A percentile compares a stretch with the other conserved stretches of the same genome.
Conservation (phyloP, 164 flowering plant genomes). For the Vitis rotundifolia region DNA sequence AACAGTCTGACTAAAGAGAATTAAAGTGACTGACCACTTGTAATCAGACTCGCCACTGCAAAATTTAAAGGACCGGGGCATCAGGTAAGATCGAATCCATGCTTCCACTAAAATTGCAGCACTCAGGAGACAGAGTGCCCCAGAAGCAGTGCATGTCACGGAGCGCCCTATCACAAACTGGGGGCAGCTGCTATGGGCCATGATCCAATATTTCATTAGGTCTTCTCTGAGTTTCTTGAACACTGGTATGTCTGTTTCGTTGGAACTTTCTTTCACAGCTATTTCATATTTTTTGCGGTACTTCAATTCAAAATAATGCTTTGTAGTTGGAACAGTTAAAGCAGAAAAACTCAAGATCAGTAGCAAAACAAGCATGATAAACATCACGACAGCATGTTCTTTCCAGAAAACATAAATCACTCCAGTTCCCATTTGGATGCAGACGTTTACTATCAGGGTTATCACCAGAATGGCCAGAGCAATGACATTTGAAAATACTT, state of each 20-base stretch:
- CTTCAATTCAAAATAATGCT: conserved; percentile 30
- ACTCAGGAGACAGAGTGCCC: conserved; percentile 50
- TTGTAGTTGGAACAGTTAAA: conserved; percentile 42
- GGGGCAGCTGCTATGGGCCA: conserved; percentile 60
- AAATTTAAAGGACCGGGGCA: conserved; percentile 32
- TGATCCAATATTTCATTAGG: conserved; percentile 55
- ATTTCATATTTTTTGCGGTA: conserved; percentile 32
- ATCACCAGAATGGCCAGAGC: conserved; percentile 63
- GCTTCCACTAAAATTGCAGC: conserved; percentile 43
- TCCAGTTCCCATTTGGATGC: conserved; percentile 58
- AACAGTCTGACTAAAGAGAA: conserved; percentile 37
- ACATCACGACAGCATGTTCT: conserved; percentile 44
- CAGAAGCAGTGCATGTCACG: conserved; percentile 54
- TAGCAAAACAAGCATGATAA: conserved; percentile 46
- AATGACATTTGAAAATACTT: conserved; percentile 39
- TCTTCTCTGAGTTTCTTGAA: conserved; percentile 34
- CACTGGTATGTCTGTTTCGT: background rate
- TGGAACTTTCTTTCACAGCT: conserved; percentile 29
- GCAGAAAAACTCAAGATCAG: conserved; percentile 38
- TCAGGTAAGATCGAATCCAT: conserved; percentile 32
- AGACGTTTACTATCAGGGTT: conserved; percentile 48
- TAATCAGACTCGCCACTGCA: conserved; percentile 60
- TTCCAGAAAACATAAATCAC: conserved; percentile 44
- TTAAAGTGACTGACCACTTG: conserved; percentile 49
- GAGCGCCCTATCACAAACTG: conserved; percentile 65